Conservation (phyloP, 345 rosid species). For the Melaleuca quinquenervia region DNA sequence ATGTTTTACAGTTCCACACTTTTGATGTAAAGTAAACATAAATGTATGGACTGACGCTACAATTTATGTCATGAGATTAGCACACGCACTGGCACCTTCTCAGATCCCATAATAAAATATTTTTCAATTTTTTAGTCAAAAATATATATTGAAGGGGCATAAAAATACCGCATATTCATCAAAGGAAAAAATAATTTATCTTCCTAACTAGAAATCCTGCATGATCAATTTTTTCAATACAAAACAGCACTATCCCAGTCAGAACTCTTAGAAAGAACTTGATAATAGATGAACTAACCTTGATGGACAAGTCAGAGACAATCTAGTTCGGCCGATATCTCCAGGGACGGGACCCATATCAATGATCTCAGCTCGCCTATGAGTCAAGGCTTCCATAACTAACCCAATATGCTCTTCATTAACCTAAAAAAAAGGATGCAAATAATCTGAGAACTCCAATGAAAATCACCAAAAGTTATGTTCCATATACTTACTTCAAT, state of each 20-base stretch:
- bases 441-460: neutral
- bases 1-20: neutral
- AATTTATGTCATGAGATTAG: neutral
- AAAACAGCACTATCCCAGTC: neutral
- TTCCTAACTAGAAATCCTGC: neutral
- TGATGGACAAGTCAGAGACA: slow-evolving; percentile 90
- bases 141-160: neutral
- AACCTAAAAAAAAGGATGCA: slow-evolving; percentile 22
- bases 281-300: slow-evolving; percentile 33
- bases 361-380: slow-evolving; percentile 69
- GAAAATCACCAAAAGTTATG: neutral
- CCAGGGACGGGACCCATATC: slow-evolving; percentile 99
- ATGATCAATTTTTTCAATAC: neutral
- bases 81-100: neutral
- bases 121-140: neutral
- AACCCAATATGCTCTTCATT: slow-evolving; percentile 93
- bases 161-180: neutral
- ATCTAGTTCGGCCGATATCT: slow-evolving; percentile 72
- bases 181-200: neutral
- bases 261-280: neutral
- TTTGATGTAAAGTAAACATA: neutral
- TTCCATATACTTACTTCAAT: slow-evolving; percentile 45
- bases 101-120: neutral
- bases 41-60: neutral
- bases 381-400: slow-evolving; percentile 92